Base-by-base conservation (phyloP, 768 basidiomycete genomes). In the Boletus rubescentipes region DNA sequence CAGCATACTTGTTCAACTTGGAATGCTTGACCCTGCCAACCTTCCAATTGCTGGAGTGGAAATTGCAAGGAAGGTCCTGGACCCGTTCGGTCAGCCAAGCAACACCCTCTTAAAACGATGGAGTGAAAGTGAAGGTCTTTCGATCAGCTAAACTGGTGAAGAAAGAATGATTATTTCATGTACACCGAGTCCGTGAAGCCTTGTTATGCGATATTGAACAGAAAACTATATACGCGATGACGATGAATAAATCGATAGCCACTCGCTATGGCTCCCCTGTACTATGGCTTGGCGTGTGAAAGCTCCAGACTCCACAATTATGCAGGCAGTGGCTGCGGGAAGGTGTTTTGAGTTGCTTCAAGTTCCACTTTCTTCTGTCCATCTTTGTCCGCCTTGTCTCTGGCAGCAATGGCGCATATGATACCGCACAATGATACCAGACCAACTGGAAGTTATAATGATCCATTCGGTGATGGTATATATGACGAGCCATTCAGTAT, bases 1-100 rank as follows among this genome's bases (percentile, higher is more conserved):
- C n/a, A 76, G 74, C 10, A 44, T 71, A 14, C 68, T 80, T 20
- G 73, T 74, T 15, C 79, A 79, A 59, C 70, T 77, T 30, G 75
- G 73, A 16, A 64, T 74, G n/a, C 58, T 77, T 18, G 62, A 72
- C 31, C 58, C 68, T 6, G 54, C 55, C 8, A 34, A 42, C 21
- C 66, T 76, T 36, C 73, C 75, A 5, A 63, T 76, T 12, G 71
- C 75, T 3, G 73, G 77, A n/a, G 53, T 70, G n/a, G 75, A 77
- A 49, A 56, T 68, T 11, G 64, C 74, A 10, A 68, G 58, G 54
- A 79, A 77, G 48, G 73, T 77, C 26, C 30, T 77, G 38, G 67
- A 79, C 52, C 75, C 75, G 8, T 77, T 77, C 34, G 71, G 68
- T 9, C 53, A 68, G 35, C 74, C 77, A 26, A 74, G 73, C 54